Conservation (phyloP, 257 asterid species). For the Thymus mandschuricus region DNA sequence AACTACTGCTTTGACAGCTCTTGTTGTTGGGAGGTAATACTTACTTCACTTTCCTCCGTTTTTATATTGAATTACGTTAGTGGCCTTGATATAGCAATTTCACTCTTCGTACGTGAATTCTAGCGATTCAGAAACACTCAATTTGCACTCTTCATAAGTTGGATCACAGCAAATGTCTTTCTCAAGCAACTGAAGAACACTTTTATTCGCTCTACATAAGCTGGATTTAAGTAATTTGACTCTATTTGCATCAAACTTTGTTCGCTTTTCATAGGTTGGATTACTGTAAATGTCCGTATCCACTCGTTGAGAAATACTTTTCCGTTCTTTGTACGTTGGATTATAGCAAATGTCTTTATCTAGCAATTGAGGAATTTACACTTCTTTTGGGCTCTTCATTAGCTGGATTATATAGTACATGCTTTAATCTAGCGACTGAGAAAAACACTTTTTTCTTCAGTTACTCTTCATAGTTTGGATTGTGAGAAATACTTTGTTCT, state of each 20-base stretch:
- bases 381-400: not conserved
- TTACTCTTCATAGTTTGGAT: too few relatives aligned
- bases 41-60: not conserved
- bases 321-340: not conserved
- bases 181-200: not conserved
- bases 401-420: not conserved
- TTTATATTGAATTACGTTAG: not conserved
- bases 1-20: constrained; percentile 73
- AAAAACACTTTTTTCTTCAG: too few relatives aligned
- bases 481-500: too few relatives aligned
- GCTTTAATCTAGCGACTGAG: not conserved
- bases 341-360: not conserved
- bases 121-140: too few relatives aligned
- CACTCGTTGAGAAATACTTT: too few relatives aligned
- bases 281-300: too few relatives aligned
- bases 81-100: too few relatives aligned
- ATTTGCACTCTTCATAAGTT: not conserved
- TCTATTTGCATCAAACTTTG: not conserved
- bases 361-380: too few relatives aligned
- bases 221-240: too few relatives aligned
- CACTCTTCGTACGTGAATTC: too few relatives aligned
- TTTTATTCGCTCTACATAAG: too few relatives aligned
- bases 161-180: not conserved
- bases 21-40: constrained; percentile 62
- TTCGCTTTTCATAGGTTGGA: not conserved